Percentiles rank a stretch among this genome's conserved stretches.
Conservation (phyloP, 2,329 filamentous ascomycete genomes). For the Fusarium coffeatum region DNA sequence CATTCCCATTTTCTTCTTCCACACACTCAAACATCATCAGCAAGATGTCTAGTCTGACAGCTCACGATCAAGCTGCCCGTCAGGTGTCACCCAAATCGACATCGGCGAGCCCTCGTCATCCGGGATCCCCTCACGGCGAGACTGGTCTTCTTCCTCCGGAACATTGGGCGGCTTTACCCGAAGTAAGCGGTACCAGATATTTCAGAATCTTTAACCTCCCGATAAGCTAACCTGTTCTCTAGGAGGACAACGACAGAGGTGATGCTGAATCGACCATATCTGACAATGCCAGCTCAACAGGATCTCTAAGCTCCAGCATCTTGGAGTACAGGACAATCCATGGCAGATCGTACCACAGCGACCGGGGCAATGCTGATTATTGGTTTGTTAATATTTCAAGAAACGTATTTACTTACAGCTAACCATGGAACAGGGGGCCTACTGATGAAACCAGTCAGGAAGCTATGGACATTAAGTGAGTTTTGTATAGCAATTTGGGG, state of each 20-base stretch:
- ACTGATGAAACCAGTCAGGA: not conserved
- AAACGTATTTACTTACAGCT: not conserved
- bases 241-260: not conserved
- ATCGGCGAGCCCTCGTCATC: not conserved
- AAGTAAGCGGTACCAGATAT: not conserved
- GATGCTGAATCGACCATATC: not conserved
- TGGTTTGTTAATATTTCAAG: not conserved
- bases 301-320: not conserved
- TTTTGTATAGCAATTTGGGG: fast-evolving
- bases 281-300: not conserved
- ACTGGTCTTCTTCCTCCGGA: not conserved
- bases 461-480: slow-evolving; percentile 13
- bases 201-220: fast-evolving
- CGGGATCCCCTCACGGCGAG: not conserved
- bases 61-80: not conserved
- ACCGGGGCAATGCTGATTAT: slow-evolving; percentile 4
- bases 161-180: not conserved
- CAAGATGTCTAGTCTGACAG: not conserved
- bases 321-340: not conserved
- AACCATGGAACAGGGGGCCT: not conserved
- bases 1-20: not conserved
- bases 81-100: not conserved
- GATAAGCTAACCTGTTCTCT: not conserved
- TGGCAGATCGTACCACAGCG: not conserved
- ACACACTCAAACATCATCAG: fast-evolving